These are phyloP conservation scores for Arabidopsis arenosa DNA, from an alignment of 345 rosid genomes.

Conservation along the genomic window DNA sequence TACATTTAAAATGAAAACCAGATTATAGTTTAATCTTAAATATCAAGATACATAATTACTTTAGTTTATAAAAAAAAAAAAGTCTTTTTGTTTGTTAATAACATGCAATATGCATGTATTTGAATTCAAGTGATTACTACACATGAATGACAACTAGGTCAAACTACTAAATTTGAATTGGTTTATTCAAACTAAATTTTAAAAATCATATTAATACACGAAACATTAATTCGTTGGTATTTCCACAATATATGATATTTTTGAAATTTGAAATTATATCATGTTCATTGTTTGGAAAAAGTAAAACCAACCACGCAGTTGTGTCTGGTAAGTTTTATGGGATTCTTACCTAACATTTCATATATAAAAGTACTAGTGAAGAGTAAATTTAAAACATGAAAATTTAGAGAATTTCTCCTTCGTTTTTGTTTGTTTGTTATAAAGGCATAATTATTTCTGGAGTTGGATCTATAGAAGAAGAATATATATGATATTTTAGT, in stretches of 20 bases:
- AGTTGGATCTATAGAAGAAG: neutral
- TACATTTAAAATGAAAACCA: too few species aligned
- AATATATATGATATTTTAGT: neutral
- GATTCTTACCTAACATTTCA: conserved; percentile 6
- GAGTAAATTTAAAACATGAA: neutral
- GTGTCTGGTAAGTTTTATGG: neutral
- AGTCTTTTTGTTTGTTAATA: too few species aligned
- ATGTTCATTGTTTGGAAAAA: conserved; percentile 12
- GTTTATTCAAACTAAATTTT: too few species aligned
- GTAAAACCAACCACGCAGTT: neutral
- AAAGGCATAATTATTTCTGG: neutral
- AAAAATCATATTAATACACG: neutral
- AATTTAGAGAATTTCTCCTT: neutral
- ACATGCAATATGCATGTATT: too few species aligned
- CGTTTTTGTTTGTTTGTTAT: too few species aligned
- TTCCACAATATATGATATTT: neutral
- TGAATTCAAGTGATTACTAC: too few species aligned
- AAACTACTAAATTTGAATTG: too few species aligned
- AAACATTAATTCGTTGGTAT: neutral
- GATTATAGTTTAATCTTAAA: too few species aligned
- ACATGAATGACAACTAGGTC: too few species aligned
- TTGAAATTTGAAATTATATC: neutral
- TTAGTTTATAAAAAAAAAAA: too few species aligned
- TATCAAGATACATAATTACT: too few species aligned
- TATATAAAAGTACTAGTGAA: conserved; percentile 11